A percentile compares a stretch with the other conserved stretches of the same genome.
These are phyloP conservation scores for Agaricus sinodeliciosus DNA, from an alignment of 768 basidiomycete genomes.

Conservation along the genomic window DNA sequence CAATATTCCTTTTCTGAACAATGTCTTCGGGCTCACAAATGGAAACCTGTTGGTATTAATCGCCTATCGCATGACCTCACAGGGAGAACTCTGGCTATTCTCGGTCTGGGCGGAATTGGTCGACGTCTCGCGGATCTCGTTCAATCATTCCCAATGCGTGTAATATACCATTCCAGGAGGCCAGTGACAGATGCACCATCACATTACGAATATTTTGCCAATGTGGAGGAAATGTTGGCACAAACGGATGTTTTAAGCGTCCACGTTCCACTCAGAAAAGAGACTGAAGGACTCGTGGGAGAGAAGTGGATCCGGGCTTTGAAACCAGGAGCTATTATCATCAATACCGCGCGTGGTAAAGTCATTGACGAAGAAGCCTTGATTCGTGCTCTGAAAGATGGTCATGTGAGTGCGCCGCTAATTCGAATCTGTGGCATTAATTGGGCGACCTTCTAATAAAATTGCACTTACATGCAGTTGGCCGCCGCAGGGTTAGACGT, in stretches of 20 bases:
- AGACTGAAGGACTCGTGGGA: conserved; percentile 70
- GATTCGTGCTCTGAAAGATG: conserved; percentile 78
- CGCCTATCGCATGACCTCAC: conserved; percentile 55
- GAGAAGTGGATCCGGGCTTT: conserved; percentile 71
- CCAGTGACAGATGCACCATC: conserved; percentile 51
- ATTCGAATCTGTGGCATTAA: neutral
- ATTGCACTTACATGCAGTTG: conserved; percentile 37
- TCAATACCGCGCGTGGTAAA: conserved; percentile 90
- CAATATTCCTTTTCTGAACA: conserved; percentile 65
- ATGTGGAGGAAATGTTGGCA: conserved; percentile 56
- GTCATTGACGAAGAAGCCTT: conserved; percentile 85
- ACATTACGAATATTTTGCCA: conserved; percentile 71
- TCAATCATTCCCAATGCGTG: conserved; percentile 82
- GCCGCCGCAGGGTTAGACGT: conserved; percentile 81
- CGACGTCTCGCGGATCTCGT: conserved; percentile 62
- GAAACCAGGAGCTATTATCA: conserved; percentile 71
- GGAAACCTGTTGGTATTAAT: conserved; percentile 50
- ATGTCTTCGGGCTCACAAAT: conserved; percentile 47
- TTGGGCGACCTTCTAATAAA: neutral
- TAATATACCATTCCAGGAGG: conserved; percentile 73
- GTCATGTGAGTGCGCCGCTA: conserved; percentile 56
- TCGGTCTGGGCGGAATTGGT: conserved; percentile 77
- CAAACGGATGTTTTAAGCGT: conserved; percentile 81
- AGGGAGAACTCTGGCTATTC: conserved; percentile 62
- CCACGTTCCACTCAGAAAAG: conserved; percentile 71